phyloP scores from a whole-genome alignment of 2,329 filamentous ascomycete genomes.

The Aspergillus brunneoviolaceus region DNA sequence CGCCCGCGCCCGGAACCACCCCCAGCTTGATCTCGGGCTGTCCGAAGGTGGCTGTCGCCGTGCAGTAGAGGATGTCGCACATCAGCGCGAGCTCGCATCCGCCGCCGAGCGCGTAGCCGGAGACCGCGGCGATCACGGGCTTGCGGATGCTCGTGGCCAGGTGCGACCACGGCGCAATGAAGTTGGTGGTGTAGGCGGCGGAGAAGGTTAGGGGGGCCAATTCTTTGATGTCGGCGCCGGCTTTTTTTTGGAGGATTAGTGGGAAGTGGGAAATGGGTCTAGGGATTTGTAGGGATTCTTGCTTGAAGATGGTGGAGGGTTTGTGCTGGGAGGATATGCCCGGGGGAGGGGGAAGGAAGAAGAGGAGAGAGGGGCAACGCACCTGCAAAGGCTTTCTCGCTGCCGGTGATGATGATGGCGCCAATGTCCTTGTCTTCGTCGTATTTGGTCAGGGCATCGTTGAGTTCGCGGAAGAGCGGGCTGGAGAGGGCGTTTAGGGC shows the following conservation, averaged over 20 bases:
- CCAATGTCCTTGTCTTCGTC: slow-evolving; percentile 68
- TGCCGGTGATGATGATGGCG: slow-evolving; percentile 84
- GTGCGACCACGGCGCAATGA: slow-evolving; percentile 92
- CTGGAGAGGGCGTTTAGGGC: slow-evolving; percentile 92
- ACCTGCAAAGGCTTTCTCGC: slow-evolving; percentile 80
- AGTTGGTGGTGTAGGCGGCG: slow-evolving; percentile 81
- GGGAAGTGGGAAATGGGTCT: not conserved
- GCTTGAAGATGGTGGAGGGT: too few relatives aligned
- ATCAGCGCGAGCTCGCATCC: slow-evolving; percentile 97
- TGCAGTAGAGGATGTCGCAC: slow-evolving; percentile 94
- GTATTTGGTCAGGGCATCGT: slow-evolving; percentile 70
- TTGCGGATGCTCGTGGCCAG: slow-evolving; percentile 84
- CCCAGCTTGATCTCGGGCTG: slow-evolving; percentile 97
- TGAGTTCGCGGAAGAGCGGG: slow-evolving; percentile 86
- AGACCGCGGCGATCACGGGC: slow-evolving; percentile 90
- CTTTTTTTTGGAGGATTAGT: slow-evolving; percentile 36
- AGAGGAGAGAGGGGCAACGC: slow-evolving; percentile 9
- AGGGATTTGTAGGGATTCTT: not conserved
- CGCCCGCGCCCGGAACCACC: slow-evolving; percentile 86
- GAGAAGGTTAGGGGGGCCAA: slow-evolving; percentile 93
- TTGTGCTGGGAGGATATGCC: too few relatives aligned
- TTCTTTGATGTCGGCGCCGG: slow-evolving; percentile 97
- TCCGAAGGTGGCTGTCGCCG: slow-evolving; percentile 80
- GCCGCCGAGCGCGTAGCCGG: slow-evolving; percentile 89
- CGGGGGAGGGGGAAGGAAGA: too few relatives aligned